phyloP scores from a whole-genome alignment of 352 stramenopile genomes.

The Albugo candida region DNA sequence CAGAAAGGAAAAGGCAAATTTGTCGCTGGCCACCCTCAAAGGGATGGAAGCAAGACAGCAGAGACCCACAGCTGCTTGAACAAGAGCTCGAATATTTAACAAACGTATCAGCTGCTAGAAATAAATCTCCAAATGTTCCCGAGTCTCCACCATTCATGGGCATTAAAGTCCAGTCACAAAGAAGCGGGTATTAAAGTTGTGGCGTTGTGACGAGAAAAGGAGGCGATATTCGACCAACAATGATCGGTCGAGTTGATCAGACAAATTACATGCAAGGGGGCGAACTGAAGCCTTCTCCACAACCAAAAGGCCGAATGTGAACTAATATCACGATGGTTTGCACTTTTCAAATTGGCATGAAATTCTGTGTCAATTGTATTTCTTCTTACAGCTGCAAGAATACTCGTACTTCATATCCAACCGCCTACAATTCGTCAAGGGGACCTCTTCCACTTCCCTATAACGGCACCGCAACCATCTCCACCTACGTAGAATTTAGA shows the following conservation, averaged over 20 bases:
- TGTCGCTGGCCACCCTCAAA: slow-evolving; percentile 31
- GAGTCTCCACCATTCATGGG: background rate
- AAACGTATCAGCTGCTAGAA: background rate
- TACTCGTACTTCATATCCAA: too few relatives aligned
- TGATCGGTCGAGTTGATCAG: slow-evolving; percentile 26
- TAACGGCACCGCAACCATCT: too few relatives aligned
- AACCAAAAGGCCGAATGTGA: slow-evolving; percentile 35
- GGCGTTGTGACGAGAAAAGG: background rate
- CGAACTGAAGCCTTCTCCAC: slow-evolving; percentile 29
- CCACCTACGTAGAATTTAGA: too few relatives aligned
- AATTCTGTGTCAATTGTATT: too few relatives aligned
- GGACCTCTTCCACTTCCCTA: slow-evolving; percentile 42
- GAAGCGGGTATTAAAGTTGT: background rate
- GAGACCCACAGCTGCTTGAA: slow-evolving; percentile 29
- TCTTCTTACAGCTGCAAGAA: too few relatives aligned
- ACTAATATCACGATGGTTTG: slow-evolving; percentile 18
- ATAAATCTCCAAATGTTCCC: background rate
- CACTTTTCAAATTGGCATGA: slow-evolving; percentile 29
- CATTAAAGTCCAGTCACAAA: background rate
- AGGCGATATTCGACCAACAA: background rate
- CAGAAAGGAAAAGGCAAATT: background rate
- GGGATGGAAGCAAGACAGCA: slow-evolving; percentile 41
- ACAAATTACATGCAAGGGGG: slow-evolving; percentile 33
- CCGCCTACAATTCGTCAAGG: slow-evolving; percentile 90
- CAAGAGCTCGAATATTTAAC: slow-evolving; percentile 35